phyloP scores from a whole-genome alignment of 495 filamentous ascomycete species.

The Penicillium argentinense region DNA sequence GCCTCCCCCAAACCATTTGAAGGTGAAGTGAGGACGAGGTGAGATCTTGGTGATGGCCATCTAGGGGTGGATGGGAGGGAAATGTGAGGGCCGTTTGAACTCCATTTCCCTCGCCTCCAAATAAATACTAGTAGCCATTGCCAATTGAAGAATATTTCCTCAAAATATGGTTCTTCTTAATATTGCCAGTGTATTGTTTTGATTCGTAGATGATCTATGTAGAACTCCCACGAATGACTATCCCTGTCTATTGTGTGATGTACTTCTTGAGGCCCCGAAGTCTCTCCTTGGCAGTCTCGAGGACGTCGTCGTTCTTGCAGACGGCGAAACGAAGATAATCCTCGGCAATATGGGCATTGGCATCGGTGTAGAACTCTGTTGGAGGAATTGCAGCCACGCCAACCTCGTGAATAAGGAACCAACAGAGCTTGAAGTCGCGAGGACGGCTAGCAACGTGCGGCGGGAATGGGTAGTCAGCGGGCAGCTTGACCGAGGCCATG shows the following conservation, averaged over 20 bases:
- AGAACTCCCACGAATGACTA: neutral
- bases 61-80: no score
- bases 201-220: neutral
- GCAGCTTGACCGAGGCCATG: constrained; percentile 79
- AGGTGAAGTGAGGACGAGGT: neutral
- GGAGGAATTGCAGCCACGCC: constrained; percentile 96
- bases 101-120: no score
- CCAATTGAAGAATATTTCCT: no score
- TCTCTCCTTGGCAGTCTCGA: constrained; percentile 88
- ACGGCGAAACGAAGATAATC: constrained; percentile 95
- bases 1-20: neutral
- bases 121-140: no score
- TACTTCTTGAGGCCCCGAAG: constrained; percentile 84
- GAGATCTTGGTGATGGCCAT: neutral
- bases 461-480: constrained; percentile 80
- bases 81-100: no score
- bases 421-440: constrained; percentile 88
- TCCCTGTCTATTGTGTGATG: constrained; percentile 43
- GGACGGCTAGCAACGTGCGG: constrained; percentile 80
- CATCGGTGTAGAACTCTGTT: constrained; percentile 90
- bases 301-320: constrained; percentile 88
- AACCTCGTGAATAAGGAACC: constrained; percentile 95
- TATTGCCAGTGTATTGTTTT: neutral
- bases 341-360: constrained; percentile 80
- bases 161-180: no score